These are phyloP conservation scores for Talaromyces sp. DNA, from an alignment of 2,329 filamentous ascomycete genomes.

Conservation along the genomic window DNA sequence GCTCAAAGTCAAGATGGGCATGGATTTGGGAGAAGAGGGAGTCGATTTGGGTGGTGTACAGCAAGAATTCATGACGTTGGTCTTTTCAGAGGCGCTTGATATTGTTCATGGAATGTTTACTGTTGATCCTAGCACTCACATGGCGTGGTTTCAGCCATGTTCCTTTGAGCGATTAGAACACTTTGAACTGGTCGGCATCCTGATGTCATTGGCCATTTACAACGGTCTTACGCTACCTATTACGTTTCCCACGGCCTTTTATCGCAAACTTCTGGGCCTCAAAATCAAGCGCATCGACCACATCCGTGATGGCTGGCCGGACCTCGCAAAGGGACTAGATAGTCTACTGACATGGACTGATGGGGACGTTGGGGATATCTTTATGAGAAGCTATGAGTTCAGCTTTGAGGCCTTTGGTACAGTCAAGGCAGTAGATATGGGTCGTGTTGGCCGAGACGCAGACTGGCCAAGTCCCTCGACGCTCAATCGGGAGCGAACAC, in stretches of 20 bases:
- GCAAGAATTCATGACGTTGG: slow-evolving; percentile 89
- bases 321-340: slow-evolving; percentile 69
- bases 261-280: slow-evolving; percentile 69
- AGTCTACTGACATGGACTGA: slow-evolving; percentile 74
- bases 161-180: slow-evolving; percentile 82
- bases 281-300: slow-evolving; percentile 67
- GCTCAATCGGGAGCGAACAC: slow-evolving; percentile 8
- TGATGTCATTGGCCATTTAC: slow-evolving; percentile 87
- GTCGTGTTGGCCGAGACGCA: slow-evolving; percentile 34
- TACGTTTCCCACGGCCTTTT: slow-evolving; percentile 80
- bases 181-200: slow-evolving; percentile 79
- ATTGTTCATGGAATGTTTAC: slow-evolving; percentile 74
- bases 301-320: slow-evolving; percentile 84
- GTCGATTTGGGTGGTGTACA: slow-evolving; percentile 93
- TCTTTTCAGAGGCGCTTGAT: slow-evolving; percentile 73
- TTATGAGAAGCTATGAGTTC: slow-evolving; percentile 82
- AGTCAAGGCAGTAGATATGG: slow-evolving; percentile 53
- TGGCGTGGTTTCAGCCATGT: slow-evolving; percentile 83
- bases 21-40: slow-evolving; percentile 78
- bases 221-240: slow-evolving; percentile 90
- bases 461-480: slow-evolving; percentile 25
- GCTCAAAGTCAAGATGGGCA: slow-evolving; percentile 81
- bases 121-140: slow-evolving; percentile 67
- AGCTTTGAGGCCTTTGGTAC: slow-evolving; percentile 59
- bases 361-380: slow-evolving; percentile 74